A percentile compares a stretch with the other conserved stretches of the same genome.
phyloP scores from a whole-genome alignment of 225 moss, liverwort and hornwort species.

The Straminergon stramineum region DNA sequence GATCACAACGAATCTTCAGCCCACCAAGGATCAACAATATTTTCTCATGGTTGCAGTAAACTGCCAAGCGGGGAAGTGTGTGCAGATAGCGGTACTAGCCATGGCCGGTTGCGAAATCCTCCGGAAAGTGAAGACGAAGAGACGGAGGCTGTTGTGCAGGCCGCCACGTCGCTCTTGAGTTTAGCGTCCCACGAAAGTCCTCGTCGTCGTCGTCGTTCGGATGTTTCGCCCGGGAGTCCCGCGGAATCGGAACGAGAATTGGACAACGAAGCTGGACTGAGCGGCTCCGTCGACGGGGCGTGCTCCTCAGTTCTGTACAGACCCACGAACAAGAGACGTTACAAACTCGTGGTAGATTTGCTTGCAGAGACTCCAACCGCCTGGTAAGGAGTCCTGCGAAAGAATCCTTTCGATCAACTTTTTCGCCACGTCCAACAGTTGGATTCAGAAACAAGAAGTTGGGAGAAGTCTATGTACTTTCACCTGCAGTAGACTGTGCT shows the following conservation, averaged over 20 bases:
- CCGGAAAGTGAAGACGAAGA: background rate
- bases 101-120: background rate
- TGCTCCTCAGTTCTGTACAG: slow-evolving; percentile 19
- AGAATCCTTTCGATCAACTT: background rate
- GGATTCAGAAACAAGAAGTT: background rate
- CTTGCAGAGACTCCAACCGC: slow-evolving; percentile 1
- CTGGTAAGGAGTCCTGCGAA: background rate
- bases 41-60: background rate
- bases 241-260: background rate
- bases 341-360: slow-evolving; percentile 8
- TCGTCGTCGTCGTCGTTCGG: background rate
- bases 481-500: background rate
- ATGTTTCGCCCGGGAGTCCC: background rate
- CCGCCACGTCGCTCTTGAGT: slow-evolving; percentile 23
- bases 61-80: background rate
- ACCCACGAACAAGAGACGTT: slow-evolving; percentile 24
- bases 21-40: background rate
- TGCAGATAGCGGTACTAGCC: background rate
- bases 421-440: too few relatives aligned
- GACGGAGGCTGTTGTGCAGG: background rate
- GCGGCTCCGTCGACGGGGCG: background rate
- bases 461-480: background rate
- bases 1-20: background rate
- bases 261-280: background rate
- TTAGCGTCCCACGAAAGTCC: slow-evolving; percentile 3